Evolutionary conservation across 176 grass and related monocot species (phyloP).

Genomic region (Aegilops bicornis): DNA sequence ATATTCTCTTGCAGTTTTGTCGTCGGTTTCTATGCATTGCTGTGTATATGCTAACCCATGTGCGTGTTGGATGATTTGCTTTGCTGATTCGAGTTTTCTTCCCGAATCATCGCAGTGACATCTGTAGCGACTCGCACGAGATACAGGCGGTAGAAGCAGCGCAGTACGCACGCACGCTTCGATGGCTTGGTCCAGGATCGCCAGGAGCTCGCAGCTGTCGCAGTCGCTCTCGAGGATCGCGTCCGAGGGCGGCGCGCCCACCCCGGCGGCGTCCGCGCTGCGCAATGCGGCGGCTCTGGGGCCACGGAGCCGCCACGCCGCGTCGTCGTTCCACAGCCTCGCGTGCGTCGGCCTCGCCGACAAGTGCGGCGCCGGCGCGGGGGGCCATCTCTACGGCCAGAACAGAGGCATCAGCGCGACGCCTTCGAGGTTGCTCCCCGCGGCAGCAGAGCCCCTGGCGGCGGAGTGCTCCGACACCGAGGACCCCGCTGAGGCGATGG

Average conservation of each 20-base stretch:
- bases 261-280: not conserved
- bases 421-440: slow-evolving; percentile 15
- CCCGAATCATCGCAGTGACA: not conserved
- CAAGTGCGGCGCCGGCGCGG: not conserved
- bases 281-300: not conserved
- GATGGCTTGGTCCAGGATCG: slow-evolving; percentile 62
- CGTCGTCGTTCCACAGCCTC: slow-evolving; percentile 25
- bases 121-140: not conserved
- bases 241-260: slow-evolving; percentile 23
- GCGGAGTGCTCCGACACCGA: slow-evolving; percentile 38
- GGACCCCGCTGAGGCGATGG: not conserved
- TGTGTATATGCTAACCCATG: not conserved
- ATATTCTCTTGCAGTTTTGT: not conserved
- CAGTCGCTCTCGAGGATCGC: slow-evolving; percentile 48
- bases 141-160: not conserved
- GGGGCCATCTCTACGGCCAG: not conserved
- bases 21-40: not conserved
- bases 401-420: slow-evolving; percentile 52
- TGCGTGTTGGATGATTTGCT: not conserved
- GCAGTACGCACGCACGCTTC: not conserved
- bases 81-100: not conserved
- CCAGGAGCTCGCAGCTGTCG: slow-evolving; percentile 43
- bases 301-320: not conserved
- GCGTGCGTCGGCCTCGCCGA: slow-evolving; percentile 3
- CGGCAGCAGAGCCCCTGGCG: not conserved